phyloP scores from a whole-genome alignment of 305 asterid species.

The Fraxinus baroniana region DNA sequence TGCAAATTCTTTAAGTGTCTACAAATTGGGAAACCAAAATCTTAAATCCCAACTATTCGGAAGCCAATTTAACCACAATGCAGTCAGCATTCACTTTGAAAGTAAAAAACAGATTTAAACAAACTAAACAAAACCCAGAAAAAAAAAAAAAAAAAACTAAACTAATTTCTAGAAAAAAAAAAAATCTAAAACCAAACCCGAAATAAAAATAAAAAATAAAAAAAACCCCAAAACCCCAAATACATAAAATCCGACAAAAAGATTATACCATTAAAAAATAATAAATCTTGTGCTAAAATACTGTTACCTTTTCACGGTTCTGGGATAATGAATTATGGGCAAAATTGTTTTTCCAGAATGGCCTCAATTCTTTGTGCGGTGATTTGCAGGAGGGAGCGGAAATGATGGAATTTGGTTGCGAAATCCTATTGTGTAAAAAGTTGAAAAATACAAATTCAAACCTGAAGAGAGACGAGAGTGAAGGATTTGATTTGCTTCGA shows the following conservation, averaged over 20 bases:
- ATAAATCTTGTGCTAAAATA: background rate
- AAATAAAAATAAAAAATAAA: background rate
- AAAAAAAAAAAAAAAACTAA: background rate
- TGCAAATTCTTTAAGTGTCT: slow-evolving; percentile 4
- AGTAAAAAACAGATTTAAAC: background rate
- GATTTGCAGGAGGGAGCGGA: background rate
- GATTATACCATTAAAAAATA: background rate
- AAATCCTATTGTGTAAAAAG: background rate
- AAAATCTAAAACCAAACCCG: slow-evolving; percentile 10
- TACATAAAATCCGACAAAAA: background rate
- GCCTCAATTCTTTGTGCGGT: background rate
- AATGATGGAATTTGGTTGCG: background rate
- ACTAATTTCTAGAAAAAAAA: background rate
- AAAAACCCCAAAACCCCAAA: slow-evolving; percentile 26
- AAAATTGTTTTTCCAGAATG: background rate
- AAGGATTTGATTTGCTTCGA: background rate
- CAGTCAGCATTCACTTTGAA: background rate
- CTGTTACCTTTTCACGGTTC: slow-evolving; percentile 16
- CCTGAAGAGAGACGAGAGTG: background rate
- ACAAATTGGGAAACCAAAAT: slow-evolving; percentile 11
- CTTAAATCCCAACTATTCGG: slow-evolving; percentile 1
- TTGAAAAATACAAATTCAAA: slow-evolving; percentile 14
- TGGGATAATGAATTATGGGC: background rate
- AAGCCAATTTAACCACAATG: background rate
- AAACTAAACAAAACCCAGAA: background rate